Percentiles rank a stretch among this genome's conserved stretches.
Evolutionary conservation across 2,329 filamentous ascomycete genomes (phyloP).

Genomic region (Podosphaera aphanis): DNA sequence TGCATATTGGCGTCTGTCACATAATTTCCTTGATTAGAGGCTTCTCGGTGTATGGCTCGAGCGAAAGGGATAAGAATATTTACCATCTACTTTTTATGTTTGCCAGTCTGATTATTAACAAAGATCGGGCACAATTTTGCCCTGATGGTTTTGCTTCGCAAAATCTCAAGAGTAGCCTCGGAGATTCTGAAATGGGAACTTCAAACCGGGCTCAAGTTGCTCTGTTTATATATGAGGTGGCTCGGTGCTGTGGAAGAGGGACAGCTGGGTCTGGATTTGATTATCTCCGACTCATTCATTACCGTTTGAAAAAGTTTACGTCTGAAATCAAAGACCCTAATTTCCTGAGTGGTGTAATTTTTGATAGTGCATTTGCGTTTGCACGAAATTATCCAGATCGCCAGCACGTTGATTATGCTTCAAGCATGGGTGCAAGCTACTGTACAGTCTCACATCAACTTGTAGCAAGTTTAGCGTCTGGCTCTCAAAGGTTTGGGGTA

Average conservation of each 20-base stretch:
- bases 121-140: neutral
- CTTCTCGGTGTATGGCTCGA: slow-evolving; percentile 3
- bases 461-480: neutral
- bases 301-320: slow-evolving; percentile 5
- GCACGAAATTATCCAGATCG: slow-evolving; percentile 12
- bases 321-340: slow-evolving; percentile 1
- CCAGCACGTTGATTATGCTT: slow-evolving; percentile 14
- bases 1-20: neutral
- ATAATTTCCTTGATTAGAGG: slow-evolving; percentile 6
- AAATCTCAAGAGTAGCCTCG: slow-evolving; percentile 2
- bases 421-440: slow-evolving; percentile 9
- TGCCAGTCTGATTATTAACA: slow-evolving; percentile 5
- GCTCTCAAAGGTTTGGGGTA: neutral
- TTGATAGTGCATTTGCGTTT: slow-evolving; percentile 16
- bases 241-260: slow-evolving; percentile 24
- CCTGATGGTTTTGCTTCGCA: neutral
- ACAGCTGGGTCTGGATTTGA: slow-evolving; percentile 16
- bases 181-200: neutral
- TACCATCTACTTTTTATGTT: slow-evolving; percentile 6
- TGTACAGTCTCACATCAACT: slow-evolving; percentile 3
- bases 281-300: slow-evolving; percentile 18
- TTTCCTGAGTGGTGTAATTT: slow-evolving; percentile 11
- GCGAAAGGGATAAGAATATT: neutral
- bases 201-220: slow-evolving; percentile 4
- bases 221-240: slow-evolving; percentile 22